A percentile compares a stretch with the other conserved stretches of the same genome.
Evolutionary conservation across 2,329 filamentous ascomycete genomes (phyloP).

Genomic region (Torrubiella hemipterigena): DNA sequence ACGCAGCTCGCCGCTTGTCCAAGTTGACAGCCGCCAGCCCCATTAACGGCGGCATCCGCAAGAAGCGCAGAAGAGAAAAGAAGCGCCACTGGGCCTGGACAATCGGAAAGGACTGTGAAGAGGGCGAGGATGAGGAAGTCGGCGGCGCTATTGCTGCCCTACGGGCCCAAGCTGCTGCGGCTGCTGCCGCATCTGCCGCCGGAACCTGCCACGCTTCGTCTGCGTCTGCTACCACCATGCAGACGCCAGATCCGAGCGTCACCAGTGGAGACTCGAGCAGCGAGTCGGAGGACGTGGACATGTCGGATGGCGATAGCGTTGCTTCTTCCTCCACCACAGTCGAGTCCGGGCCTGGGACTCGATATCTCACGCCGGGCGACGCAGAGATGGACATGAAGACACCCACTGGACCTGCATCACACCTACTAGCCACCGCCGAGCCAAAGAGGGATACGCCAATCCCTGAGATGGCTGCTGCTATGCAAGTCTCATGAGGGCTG

Average conservation of each 20-base stretch:
- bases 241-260: constrained; percentile 28
- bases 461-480: constrained; percentile 9
- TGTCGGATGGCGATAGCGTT: constrained; percentile 34
- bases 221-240: too few species aligned
- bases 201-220: too few species aligned
- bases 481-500: neutral
- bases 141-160: constrained; percentile 30
- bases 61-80: constrained; percentile 41
- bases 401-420: constrained; percentile 20
- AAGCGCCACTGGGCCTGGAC: constrained; percentile 56
- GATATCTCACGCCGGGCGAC: too few species aligned
- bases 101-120: constrained; percentile 41
- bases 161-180: neutral
- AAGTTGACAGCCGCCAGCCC: constrained; percentile 28
- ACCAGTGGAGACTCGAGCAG: constrained; percentile 21
- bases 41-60: constrained; percentile 35
- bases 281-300: constrained; percentile 26
- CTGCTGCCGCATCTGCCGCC: constrained; percentile 2
- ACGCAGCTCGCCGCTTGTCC: constrained; percentile 47
- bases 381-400: constrained; percentile 26
- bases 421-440: too few species aligned
- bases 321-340: constrained; percentile 21
- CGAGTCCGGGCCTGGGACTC: too few species aligned
- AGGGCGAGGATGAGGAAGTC: constrained; percentile 28
- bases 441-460: constrained; percentile 12